Evolutionary conservation across 257 asterid genomes (phyloP).

Genomic region (Voacanga thouarsii): DNA sequence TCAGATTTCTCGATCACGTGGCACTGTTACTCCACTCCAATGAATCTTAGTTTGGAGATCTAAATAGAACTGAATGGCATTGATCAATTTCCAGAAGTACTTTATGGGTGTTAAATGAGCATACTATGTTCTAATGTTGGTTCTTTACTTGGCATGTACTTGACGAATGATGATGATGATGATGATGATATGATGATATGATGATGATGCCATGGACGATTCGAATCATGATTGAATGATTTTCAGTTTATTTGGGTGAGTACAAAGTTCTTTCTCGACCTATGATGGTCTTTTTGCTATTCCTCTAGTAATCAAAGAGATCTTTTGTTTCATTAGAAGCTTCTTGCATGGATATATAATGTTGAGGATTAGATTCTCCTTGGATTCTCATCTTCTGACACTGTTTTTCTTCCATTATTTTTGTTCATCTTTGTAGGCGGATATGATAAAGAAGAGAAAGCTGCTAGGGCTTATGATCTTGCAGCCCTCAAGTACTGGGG

Average conservation of each 20-base stretch:
- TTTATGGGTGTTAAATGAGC: too few species aligned
- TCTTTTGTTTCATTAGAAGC: slow-evolving; percentile 1
- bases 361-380: slow-evolving; percentile 32
- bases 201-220: slow-evolving; percentile 28
- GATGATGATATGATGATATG: slow-evolving; percentile 43
- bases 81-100: background rate
- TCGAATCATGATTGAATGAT: slow-evolving; percentile 29
- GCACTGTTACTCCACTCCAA: background rate
- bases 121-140: slow-evolving; percentile 25
- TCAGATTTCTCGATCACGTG: background rate
- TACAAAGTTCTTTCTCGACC: slow-evolving; percentile 7
- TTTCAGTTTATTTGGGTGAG: slow-evolving; percentile 86
- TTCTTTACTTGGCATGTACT: slow-evolving; percentile 42
- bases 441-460: slow-evolving; percentile 90
- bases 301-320: background rate
- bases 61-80: background rate
- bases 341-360: slow-evolving; percentile 15
- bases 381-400: slow-evolving; percentile 39
- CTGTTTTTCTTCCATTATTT: slow-evolving; percentile 14
- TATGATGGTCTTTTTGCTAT: slow-evolving; percentile 1
- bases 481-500: slow-evolving; percentile 96
- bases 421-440: slow-evolving; percentile 48
- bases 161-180: slow-evolving; percentile 47
- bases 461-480: slow-evolving; percentile 90
- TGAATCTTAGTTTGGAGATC: background rate